Base-by-base conservation (phyloP, 1,284 basidiomycete genomes). In the Austroboletus niveus region DNA sequence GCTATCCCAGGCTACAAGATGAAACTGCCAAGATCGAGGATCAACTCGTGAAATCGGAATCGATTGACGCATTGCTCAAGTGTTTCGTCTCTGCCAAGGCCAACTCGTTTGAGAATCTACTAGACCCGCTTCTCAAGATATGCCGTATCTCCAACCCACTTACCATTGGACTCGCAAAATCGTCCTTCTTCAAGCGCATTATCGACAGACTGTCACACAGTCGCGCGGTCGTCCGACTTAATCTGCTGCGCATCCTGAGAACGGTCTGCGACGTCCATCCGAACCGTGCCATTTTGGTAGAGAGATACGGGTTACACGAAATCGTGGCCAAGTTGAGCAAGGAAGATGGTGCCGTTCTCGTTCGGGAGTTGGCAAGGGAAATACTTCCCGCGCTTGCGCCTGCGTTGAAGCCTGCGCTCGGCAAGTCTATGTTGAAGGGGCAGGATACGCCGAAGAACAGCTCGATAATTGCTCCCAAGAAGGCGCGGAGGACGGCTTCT, bases 11-110 rank as follows among this genome's bases (percentile, higher is more conserved):
- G 90, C 74, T 98, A 54, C 91, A 94, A 73, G 96, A 98, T 64
- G 96, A 98, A 72, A 92, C 92, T 1, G 85, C 92, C 3, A 81
- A 93, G 47, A 91, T 99, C 5, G 96, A 98, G 68, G 93, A 95
- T 63, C 85, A 88, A 34, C 76, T 99, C 0, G 73, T 89, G 42
- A 87, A 90, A 62, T 72, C 80, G 1, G 72, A 77, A 4, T 77
- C 92, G 0, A 72, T 92, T 15, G 88, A 93, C 8, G 76, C 81
- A 0, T 73, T 99, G 11, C 77, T 95, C 31, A 81, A 80, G 55
- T 91, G 92, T 66, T 98, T 98, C 68, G 86, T 92, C 43, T 81
- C 85, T 5, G 86, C 92, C 22, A 94, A 95, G 66, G 86, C 91
- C 17, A 91, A 91, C 57, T 94, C 93, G 1, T 98, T 98, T 68